Percentiles rank a stretch among this genome's conserved stretches.
These are phyloP conservation scores for Cutaneotrichosporon sp. DNA, from an alignment of 1,284 basidiomycete species.

Conservation along the genomic window DNA sequence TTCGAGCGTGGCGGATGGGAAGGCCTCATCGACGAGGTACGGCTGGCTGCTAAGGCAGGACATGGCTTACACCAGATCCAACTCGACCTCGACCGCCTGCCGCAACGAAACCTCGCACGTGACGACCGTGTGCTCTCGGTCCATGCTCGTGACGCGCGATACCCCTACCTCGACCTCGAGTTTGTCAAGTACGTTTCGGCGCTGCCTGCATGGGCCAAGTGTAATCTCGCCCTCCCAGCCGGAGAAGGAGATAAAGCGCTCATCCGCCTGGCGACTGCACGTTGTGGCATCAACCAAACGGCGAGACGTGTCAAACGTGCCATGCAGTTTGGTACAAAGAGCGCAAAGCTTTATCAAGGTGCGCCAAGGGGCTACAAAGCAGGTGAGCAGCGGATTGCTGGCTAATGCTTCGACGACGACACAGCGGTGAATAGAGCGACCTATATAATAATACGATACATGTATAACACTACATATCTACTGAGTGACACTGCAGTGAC, in stretches of 20 bases:
- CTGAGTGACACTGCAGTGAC: neutral
- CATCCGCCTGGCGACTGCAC: constrained; percentile 66
- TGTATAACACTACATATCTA: neutral
- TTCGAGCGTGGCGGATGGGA: constrained; percentile 68
- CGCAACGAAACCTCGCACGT: constrained; percentile 83
- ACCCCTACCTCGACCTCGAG: constrained; percentile 80
- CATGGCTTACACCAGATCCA: constrained; percentile 64
- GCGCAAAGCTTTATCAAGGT: constrained; percentile 67
- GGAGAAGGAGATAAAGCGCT: constrained; percentile 86
- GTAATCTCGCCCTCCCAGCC: constrained; percentile 59
- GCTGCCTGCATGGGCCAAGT: constrained; percentile 75
- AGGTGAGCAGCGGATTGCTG: constrained; percentile 6
- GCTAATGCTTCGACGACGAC: neutral
- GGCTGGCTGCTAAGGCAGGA: neutral
- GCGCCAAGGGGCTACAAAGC: constrained; percentile 29
- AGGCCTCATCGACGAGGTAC: constrained; percentile 75
- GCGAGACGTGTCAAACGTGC: constrained; percentile 79
- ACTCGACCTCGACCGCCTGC: constrained; percentile 86
- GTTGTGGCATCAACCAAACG: constrained; percentile 68
- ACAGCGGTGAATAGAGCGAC: neutral
- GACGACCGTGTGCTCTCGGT: constrained; percentile 90
- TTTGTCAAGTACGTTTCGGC: constrained; percentile 71
- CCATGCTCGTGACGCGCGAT: constrained; percentile 83
- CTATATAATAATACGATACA: neutral
- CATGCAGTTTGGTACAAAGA: constrained; percentile 95